Percentiles rank a stretch among this genome's conserved stretches.
phyloP scores from a whole-genome alignment of 148 eudicot species.

The Limonium bicolor region DNA sequence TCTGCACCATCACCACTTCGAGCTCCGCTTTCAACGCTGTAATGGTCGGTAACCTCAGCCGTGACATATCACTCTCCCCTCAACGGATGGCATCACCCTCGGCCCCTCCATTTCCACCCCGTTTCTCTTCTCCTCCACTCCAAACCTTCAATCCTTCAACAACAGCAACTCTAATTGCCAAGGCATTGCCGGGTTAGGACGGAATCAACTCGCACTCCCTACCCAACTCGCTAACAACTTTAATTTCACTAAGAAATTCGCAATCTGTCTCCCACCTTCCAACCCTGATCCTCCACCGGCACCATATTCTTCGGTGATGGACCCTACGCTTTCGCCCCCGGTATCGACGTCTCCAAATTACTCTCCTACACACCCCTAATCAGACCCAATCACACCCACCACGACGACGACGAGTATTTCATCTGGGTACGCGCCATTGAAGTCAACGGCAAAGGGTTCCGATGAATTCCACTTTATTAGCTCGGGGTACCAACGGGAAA shows the following conservation, averaged over 20 bases:
- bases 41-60: slow-evolving; percentile 24
- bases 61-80: slow-evolving; percentile 26
- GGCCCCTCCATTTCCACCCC: slow-evolving; percentile 13
- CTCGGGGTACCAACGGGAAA: slow-evolving; percentile 17
- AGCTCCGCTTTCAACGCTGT: slow-evolving; percentile 27
- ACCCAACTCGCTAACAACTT: slow-evolving; percentile 25
- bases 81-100: slow-evolving; percentile 38
- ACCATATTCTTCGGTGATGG: slow-evolving; percentile 42
- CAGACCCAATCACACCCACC: slow-evolving; percentile 47
- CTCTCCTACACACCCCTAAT: slow-evolving; percentile 32
- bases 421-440: slow-evolving; percentile 39
- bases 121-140: slow-evolving; percentile 33
- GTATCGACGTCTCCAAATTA: slow-evolving; percentile 11
- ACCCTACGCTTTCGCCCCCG: slow-evolving; percentile 28
- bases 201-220: slow-evolving; percentile 31
- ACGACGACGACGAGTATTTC: slow-evolving; percentile 31
- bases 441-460: slow-evolving; percentile 18
- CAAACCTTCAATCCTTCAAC: slow-evolving; percentile 15
- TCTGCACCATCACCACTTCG: slow-evolving; percentile 33
- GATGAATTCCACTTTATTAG: slow-evolving; percentile 19
- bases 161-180: slow-evolving; percentile 33
- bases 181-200: slow-evolving; percentile 47
- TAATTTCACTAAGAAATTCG: slow-evolving; percentile 33
- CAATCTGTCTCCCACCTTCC: slow-evolving; percentile 30
- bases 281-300: slow-evolving; percentile 7